Base-by-base conservation (phyloP, 108 stramenopile genomes). In the Cyclotella kingstonii region DNA sequence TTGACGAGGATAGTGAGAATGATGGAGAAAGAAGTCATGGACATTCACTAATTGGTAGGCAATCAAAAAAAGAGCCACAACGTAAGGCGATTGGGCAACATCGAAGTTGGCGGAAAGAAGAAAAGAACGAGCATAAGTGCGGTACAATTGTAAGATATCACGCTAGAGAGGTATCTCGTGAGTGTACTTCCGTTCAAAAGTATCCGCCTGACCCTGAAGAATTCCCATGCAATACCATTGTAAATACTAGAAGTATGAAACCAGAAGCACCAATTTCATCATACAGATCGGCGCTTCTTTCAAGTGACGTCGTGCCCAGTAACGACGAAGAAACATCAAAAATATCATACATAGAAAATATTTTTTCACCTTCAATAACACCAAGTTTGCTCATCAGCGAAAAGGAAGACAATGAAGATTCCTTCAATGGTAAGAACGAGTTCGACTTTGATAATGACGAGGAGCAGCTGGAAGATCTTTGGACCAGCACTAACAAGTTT, bases 401-500 rank as follows among this genome's bases (percentile, higher is more conserved):
- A 38, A 34, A 40, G 38, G 41, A 23, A 60, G 3, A 54, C 27
- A 40, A 49, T 6, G 19, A 18, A 5, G 38, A 58, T 38, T 9
- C 10, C 41, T 4, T 3, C 0, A 38, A 33, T 23, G 29, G 50
- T 25, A 11, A 2, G 10, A 38, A 49, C 7, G 54, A 52, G 14
- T 46, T 39, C 7, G 60, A 62, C 11, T 46, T 47, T 14, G 60
- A 62, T 21, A 47, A 62, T 10, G 60, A 62, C 12, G 47, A 62
- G 1, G 14, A 30, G 14, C n/a, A n/a, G n/a, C n/a, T n/a, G n/a
- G n/a, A n/a, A n/a, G 34, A 25, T 1, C 36, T 47, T 7, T 26
- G 44, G 2, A 49, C 18, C 15, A 54, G 65, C 30, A 74, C 73
- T 12, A 74, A 64, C 47, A 48, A 74, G 47, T 74, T 25, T 53